These are phyloP conservation scores for Hirschfeldia incana DNA, from an alignment of 345 rosid species.

Conservation along the genomic window DNA sequence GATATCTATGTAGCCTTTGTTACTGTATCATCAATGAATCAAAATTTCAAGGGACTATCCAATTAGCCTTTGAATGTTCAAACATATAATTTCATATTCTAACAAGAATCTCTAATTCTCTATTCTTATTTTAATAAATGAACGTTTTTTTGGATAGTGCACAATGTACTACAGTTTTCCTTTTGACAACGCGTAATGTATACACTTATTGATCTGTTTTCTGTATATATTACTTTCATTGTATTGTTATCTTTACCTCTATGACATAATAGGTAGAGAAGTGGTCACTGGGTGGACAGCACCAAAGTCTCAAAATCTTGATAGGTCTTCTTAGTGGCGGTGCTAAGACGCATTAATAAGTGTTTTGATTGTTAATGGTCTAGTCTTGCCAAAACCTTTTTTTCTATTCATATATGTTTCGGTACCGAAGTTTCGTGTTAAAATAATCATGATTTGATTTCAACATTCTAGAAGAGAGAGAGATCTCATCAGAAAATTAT, in stretches of 20 bases:
- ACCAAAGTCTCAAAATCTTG: constrained; percentile 27
- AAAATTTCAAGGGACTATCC: neutral
- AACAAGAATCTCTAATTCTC: neutral
- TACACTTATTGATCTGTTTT: neutral
- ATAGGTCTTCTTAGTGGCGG: constrained; percentile 34
- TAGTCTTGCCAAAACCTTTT: constrained; percentile 9
- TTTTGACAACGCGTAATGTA: neutral
- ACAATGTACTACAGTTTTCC: neutral
- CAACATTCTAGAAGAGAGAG: constrained; percentile 29
- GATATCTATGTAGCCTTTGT: neutral
- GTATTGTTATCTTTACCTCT: constrained; percentile 20
- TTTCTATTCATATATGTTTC: constrained; percentile 20
- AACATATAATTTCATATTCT: neutral
- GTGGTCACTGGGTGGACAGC: constrained; percentile 45
- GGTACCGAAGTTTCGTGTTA: constrained; percentile 20
- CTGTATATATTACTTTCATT: neutral
- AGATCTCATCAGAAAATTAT: neutral
- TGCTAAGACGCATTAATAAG: constrained; percentile 29
- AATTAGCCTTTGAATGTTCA: neutral
- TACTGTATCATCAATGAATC: neutral
- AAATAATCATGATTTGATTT: constrained; percentile 15
- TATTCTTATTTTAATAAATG: neutral
- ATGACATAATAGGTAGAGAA: constrained; percentile 26
- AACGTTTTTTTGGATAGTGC: neutral
- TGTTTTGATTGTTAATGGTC: constrained; percentile 11